Evolutionary conservation across 345 rosid species (phyloP), one percentile per base, ranked within the genome.

Genomic region (Eucalyptus victrix): DNA sequence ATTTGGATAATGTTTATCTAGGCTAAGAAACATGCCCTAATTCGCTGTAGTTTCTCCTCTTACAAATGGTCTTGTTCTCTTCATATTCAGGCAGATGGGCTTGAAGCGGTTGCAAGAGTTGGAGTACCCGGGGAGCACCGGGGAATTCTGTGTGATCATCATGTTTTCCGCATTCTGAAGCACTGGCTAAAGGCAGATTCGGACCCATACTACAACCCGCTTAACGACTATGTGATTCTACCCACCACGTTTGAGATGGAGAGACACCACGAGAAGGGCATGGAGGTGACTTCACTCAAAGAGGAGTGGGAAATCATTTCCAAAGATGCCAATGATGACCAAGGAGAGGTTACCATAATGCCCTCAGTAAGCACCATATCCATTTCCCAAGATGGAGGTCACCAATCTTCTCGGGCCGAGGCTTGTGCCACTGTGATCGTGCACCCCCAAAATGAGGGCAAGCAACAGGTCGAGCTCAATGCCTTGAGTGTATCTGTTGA

Each of bases 91-190:
- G 99, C 98, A 14, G 99, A 97, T 90, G 99, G 98, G 91, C 96
- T 97, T 40, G 91, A 94, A 88, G 99, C 99, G 47, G 99, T 94
- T 92, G 99, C 98, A 58, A 95, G 99, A 91, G 98, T 97, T 56
- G 99, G 96, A 88, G 95, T 98, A 45, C 99, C 99, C 2, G 99
- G 96, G 60, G 99, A 97, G 92, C 99, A 97, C 93, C 89, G 99
- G 23, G 99, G 98, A 87, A 96, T 97, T 88, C 96, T 97, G 58
- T 91, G 95, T 40, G 99, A 98, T 54, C 99, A 93, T 91, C 99
- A 95, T 65, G 94, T 98, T 49, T 98, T 97, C 87, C 93, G 99
- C 47, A 96, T 97, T 90, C 96, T 97, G 49, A 96, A 95, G 92
- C 94, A 95, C 89, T 98, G 99, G 99, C 94, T 98, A 50, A 96